Evolutionary conservation across 345 rosid genomes (phyloP), one percentile per base, ranked within the genome.

Genomic region (rapeseed (Brassica napus)): DNA sequence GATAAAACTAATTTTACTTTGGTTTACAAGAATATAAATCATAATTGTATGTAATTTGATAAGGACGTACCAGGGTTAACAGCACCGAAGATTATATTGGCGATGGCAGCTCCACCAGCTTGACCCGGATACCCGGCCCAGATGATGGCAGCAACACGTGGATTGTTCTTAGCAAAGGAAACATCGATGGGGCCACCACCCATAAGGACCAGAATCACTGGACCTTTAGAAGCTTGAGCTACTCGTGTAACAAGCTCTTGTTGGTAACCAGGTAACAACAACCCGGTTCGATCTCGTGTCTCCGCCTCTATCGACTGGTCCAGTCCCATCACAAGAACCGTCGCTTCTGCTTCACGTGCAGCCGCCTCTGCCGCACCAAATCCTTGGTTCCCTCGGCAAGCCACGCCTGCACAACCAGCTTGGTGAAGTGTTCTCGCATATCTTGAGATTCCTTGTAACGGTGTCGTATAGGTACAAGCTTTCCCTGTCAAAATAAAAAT

Each of bases 111-210:
- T 7, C 98, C 99, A 18, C 99, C 99, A 3, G 90, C 96, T 80
- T 95, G 96, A 64, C 99, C 99, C 1, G 99, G 99, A 82, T 95
- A 95, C 60, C 99, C 99, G n/a, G 89, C 98, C 99, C 99, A 95
- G 18, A 95, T 37, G 64, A 95, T 91, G 61, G 97, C 92, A 24
- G 91, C 78, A 2, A 95, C 54, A 58, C 89, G 86, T n/a, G 88
- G 90, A 58, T 93, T 82, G n/a, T 89, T 69, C 72, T 95, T 95
- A 5, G 99, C 99, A 49, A 95, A 91, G 0, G 98, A 66, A 30
- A 95, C 84, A 67, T 95, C 99, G 9, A 95, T 59, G 0, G 99
- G 97, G 4, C 99, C 98, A 6, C 98, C 99, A 24, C 85, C 78
- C 90, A 95, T 87, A 60, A 95, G 83, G 5, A 95, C 96, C 59